Base-by-base conservation (phyloP, 129 eudicot species). In the Flaveria robusta region DNA sequence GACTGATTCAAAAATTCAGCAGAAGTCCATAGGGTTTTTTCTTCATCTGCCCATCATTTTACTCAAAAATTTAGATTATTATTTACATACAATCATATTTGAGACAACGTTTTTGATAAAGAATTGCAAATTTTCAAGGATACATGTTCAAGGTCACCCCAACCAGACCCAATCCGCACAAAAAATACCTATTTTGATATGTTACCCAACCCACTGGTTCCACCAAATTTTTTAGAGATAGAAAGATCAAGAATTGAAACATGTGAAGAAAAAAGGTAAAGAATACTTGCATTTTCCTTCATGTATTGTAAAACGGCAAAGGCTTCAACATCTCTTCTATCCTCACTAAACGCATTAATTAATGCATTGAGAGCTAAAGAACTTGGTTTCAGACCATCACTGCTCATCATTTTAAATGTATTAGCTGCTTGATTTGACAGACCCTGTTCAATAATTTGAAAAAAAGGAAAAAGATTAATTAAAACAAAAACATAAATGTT, bases 271-370 rank as follows among this genome's bases (percentile, higher is more conserved):
- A 65, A 14, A 66, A 47, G 51, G 46, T 20, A 24, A 65, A 49
- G 12, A 42, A 9, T 46, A 84, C 90, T 87, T 86, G 85, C 98
- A 82, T 91, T 94, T 68, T 88, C 97, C 68, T 94, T 91, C 98
- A 94, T 94, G 77, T 85, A 94, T 75, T 88, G 90, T 85, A 94
- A 80, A 71, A 94, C 96, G 4, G 92, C 81, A 87, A 94, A 94
- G 19, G 98, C 98, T 74, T 94, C 98, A 47, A 86, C 79, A 39
- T 91, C 97, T 77, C 98, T 87, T 64, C 93, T 85, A 78, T 94
- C 98, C 77, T 91, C 98, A 16, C 98, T 78, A 83, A 94, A 94
- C 34, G 97, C 98, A 74, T 94, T 94, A 29, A 94, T 87, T 79
- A 94, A 77, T 46, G 98, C 88, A 81, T 94, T 94, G n/a, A 94